Conservation (phyloP, 2,329 filamentous ascomycete genomes). For the Fusarium veterinarium region DNA sequence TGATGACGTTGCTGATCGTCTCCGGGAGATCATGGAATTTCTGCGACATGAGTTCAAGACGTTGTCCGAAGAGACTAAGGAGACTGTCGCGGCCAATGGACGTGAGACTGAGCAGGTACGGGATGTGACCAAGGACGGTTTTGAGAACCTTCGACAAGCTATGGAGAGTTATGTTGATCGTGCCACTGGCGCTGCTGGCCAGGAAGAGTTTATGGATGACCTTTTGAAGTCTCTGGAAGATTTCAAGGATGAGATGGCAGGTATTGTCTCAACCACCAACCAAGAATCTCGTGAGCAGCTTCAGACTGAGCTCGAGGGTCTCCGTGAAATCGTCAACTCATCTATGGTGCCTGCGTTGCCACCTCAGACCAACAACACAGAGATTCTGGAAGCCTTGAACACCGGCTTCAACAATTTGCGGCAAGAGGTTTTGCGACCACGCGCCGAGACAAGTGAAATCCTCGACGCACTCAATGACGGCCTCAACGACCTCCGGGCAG, state of each 20-base stretch:
- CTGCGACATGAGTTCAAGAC: constrained; percentile 70
- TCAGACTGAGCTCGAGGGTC: constrained; percentile 83
- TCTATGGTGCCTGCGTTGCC: constrained; percentile 70
- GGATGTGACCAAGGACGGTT: constrained; percentile 86
- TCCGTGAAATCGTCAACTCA: constrained; percentile 81
- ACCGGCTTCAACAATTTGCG: constrained; percentile 80
- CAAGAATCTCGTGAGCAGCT: constrained; percentile 71
- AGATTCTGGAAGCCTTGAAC: constrained; percentile 77
- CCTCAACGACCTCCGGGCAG: constrained; percentile 78
- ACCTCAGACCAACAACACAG: constrained; percentile 61
- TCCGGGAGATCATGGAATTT: constrained; percentile 73
- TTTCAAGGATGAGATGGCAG: constrained; percentile 74
- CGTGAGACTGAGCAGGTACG: constrained; percentile 89
- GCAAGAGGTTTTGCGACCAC: constrained; percentile 75
- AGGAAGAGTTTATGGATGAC: constrained; percentile 81
- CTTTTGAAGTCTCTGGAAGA: constrained; percentile 73
- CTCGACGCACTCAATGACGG: constrained; percentile 92
- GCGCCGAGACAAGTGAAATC: constrained; percentile 84
- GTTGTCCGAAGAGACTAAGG: constrained; percentile 74
- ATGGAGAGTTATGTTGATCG: constrained; percentile 86
- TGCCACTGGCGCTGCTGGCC: constrained; percentile 73
- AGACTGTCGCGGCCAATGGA: constrained; percentile 82
- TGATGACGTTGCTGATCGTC: constrained; percentile 64
- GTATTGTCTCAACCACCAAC: constrained; percentile 64
- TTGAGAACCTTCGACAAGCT: constrained; percentile 82